Base-by-base conservation (phyloP, 148 eudicot species). In the Arbutus unedo region DNA sequence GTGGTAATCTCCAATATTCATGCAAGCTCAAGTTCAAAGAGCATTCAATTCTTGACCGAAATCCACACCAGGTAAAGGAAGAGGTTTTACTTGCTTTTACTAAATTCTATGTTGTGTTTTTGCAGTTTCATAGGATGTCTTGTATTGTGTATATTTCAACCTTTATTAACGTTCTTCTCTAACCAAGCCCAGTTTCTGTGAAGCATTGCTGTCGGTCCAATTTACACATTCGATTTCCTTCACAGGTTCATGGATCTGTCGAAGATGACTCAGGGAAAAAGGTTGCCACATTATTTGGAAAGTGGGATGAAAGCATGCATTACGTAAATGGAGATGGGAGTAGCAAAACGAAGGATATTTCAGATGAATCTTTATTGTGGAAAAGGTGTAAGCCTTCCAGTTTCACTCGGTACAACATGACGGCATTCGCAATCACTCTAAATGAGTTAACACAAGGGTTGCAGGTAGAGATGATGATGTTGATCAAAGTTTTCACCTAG, bases 21-120 rank as follows among this genome's bases (percentile, higher is more conserved):
- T 96, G 99, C 87, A 93, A 93, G 79, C 93, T 96, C 75, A 94
- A 93, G 89, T 96, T 94, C 88, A 96, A 96, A 88, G 95, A 91
- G 76, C 99, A 93, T 80, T 91, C 97, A 62, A 85, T 96, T 82
- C 96, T 96, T 59, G 98, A 93, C 57, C 90, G 94, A 80, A 93
- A 84, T 90, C 98, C 99, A 64, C 94, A 87, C 87, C 98, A 96
- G 98, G 99, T 96, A 83, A 81, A 83, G 66, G 8, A 72, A 16
- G 60, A 73, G 16, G 16, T 19, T 21, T 62, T 21, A 44, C 14
- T 44, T 7, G n/a, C 8, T 55, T 41, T 41, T 9, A 62, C 49
- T 44, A 80, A 6, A 45, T 79, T 45, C 16, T 60, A 5, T 41
- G 62, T 23, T 2, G 0, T 16, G 6, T 70, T 0, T 70, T 53